phyloP scores from a whole-genome alignment of 2,329 filamentous ascomycete genomes.

The Arthrobotrys sphaeroides region DNA sequence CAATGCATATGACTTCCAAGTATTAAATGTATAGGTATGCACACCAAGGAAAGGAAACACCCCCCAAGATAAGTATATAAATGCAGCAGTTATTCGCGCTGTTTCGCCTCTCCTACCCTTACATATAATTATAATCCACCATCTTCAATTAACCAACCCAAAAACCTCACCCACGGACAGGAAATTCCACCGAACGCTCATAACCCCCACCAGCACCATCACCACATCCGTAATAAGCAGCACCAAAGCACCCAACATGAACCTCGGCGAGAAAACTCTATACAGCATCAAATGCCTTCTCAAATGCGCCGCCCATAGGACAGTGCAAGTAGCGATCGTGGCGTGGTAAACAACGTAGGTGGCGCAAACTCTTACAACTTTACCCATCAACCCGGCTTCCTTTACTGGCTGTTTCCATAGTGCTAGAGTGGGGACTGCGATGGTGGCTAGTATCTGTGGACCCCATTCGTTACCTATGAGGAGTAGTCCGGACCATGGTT shows the following conservation, averaged over 20 bases:
- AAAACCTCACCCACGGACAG: slow-evolving; percentile 86
- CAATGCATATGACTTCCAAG: too few relatives aligned
- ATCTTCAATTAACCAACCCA: slow-evolving; percentile 70
- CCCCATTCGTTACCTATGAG: slow-evolving; percentile 88
- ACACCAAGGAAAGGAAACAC: too few relatives aligned
- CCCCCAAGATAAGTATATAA: too few relatives aligned
- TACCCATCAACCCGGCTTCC: slow-evolving; percentile 71
- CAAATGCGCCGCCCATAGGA: slow-evolving; percentile 87
- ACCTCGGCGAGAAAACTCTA: slow-evolving; percentile 88
- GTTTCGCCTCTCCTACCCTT: too few relatives aligned
- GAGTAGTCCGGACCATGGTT: slow-evolving; percentile 87
- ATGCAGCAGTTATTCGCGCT: too few relatives aligned
- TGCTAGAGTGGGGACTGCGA: slow-evolving; percentile 80
- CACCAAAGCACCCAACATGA: slow-evolving; percentile 79
- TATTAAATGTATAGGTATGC: too few relatives aligned
- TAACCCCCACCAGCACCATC: slow-evolving; percentile 68
- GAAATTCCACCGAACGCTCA: slow-evolving; percentile 78
- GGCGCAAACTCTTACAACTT: slow-evolving; percentile 74
- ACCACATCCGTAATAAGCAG: slow-evolving; percentile 78
- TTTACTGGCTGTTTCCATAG: slow-evolving; percentile 90
- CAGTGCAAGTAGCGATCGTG: slow-evolving; percentile 83
- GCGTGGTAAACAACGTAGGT: slow-evolving; percentile 85
- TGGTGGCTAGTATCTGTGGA: slow-evolving; percentile 82
- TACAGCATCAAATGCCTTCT: slow-evolving; percentile 95
- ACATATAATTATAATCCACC: too few relatives aligned